Evolutionary conservation across 805 yeast species (phyloP), one percentile per base, ranked within the genome.

Genomic region (Dipodascopsis uninucleata): DNA sequence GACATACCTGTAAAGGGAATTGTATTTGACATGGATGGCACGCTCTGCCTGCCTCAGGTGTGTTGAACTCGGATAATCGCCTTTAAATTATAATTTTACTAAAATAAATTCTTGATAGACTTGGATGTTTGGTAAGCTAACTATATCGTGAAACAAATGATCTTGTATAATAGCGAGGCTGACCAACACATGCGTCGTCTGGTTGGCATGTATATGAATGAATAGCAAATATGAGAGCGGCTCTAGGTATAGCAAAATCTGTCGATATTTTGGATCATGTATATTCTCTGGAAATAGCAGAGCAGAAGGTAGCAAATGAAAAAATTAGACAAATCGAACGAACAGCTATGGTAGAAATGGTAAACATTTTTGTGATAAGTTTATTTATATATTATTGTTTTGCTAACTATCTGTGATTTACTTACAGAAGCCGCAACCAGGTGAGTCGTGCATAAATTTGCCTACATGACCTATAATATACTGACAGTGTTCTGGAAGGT

Each of bases 1-100:
- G 55, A 50, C 29, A 36, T 50, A 5, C 52, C 53, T 23, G 60
- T 78, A 33, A 68, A 66, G 34, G 85, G 85, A 0, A 59, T 83
- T 5, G 69, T 83, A 1, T 83, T 83, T 58, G 90, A 83, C 57
- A 82, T 83, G 90, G 90, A 83, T 59, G 89, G 89, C 4, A 83
- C 90, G 0, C 59, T 83, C 43, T 78, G 84, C 52, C 64, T 75
- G 10, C 86, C 87, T 1, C 86, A 81, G 58, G 53, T 47, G 31
- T 5, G 24, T 21, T 6, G 34, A 6, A 7, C 38, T 6, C 9
- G 12, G 20, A 31, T 9, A 9, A 9, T 9, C 35, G 17, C 10
- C 8, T 23, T 31, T 9, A n/a, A n/a, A 31, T 12, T 12, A 26
- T 26, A 12, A 26, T 26, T 26, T 14, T 14, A 14, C 29, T 26